Base-by-base conservation (phyloP, 2,329 filamentous ascomycete species). In the Zasmidium cellare region DNA sequence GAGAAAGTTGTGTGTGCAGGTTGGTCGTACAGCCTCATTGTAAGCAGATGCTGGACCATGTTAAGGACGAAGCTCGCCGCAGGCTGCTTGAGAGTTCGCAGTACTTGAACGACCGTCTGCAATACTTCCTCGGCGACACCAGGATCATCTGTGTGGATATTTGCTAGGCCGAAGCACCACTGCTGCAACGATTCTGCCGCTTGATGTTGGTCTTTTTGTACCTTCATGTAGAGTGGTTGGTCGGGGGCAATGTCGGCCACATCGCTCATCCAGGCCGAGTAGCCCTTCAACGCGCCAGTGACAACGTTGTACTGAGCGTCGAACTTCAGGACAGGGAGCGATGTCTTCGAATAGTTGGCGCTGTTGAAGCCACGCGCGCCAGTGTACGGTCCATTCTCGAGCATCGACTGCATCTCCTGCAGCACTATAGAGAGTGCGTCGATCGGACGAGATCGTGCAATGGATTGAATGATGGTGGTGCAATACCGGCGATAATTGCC, bases 401-500 rank as follows among this genome's bases (percentile, higher is more conserved):
- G 77, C 50, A 90, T 82, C 46, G 83, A 82, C 62, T 94, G 89
- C 23, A 92, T 89, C 66, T 89, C 86, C 16, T 82, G 80, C n/a
- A 99, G 82, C 52, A 97, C 92, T 73, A 97, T 90, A 44, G 87
- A 84, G 63, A 97, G 87, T 0, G 93, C 93, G 60, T 97, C 92
- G 51, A 89, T 84, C 2, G 92, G 86, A 66, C 91, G 89, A 65
- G 90, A 84, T 64, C 90, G 84, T 20, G 96, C 91, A 62, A 97
- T 91, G 16, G 84, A 84, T 74, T 97, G 93, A 55, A 99, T 91
- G 23, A 97, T 84, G 59, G 90, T 88, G 2, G 87, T 87, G 72
- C 92, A 94, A 69, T 96, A 97, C 58, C 94, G 85, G 41, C 94
- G 84, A 73, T 99, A 99, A 70, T 99, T 97, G 3, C 93, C 92